Percentiles rank a stretch among this genome's conserved stretches.
These are phyloP conservation scores for Cytospora piceae DNA, from an alignment of 2,329 filamentous ascomycete genomes.

Conservation along the genomic window DNA sequence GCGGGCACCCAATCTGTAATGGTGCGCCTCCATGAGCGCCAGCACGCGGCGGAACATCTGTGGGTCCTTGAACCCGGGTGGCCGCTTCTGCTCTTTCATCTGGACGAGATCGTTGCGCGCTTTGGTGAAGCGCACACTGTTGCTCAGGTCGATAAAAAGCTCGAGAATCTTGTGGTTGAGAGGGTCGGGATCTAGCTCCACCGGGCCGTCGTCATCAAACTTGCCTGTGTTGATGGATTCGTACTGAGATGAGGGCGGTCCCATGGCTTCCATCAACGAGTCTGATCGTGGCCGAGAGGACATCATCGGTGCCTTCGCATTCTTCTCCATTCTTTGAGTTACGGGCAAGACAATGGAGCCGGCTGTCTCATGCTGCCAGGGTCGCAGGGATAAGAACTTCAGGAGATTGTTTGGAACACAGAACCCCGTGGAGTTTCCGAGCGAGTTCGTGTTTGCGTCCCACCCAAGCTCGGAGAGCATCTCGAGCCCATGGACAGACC, in stretches of 20 bases:
- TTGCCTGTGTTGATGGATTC: constrained; percentile 23
- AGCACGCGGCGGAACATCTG: constrained; percentile 85
- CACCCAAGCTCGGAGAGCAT: constrained; percentile 89
- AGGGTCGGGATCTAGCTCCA: constrained; percentile 46
- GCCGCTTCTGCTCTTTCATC: constrained; percentile 76
- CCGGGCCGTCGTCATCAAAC: constrained; percentile 34
- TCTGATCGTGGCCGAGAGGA: constrained; percentile 45
- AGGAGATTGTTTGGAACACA: constrained; percentile 81
- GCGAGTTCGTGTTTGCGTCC: constrained; percentile 85
- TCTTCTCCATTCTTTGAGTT: constrained; percentile 56
- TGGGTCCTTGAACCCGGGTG: constrained; percentile 73
- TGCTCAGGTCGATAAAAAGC: constrained; percentile 84
- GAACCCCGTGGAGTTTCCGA: constrained; percentile 83
- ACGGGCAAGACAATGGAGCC: constrained; percentile 53
- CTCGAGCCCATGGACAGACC: constrained; percentile 88
- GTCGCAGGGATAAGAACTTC: constrained; percentile 73
- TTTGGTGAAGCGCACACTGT: constrained; percentile 89
- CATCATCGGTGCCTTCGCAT: constrained; percentile 47
- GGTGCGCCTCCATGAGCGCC: constrained; percentile 82
- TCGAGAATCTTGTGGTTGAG: constrained; percentile 79
- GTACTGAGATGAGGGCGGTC: constrained; percentile 25
- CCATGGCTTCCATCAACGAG: constrained; percentile 40
- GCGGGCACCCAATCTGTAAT: constrained; percentile 84
- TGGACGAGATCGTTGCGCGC: constrained; percentile 80
- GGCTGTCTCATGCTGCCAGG: constrained; percentile 58